Evolutionary conservation across 495 filamentous ascomycete species (phyloP).

Genomic region (Hypoxylon trugodes): DNA sequence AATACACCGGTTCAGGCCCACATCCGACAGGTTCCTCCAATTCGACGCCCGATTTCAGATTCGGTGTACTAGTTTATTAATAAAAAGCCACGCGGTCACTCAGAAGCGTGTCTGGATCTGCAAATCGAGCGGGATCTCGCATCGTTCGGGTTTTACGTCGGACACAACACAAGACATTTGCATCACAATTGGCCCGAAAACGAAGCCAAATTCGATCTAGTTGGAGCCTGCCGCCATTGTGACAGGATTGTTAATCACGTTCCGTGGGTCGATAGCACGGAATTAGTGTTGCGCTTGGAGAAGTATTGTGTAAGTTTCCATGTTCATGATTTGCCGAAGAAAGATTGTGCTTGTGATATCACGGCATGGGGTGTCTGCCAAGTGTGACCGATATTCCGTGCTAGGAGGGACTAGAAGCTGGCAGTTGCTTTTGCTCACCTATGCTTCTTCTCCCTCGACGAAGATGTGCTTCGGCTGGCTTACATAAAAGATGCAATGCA

Average conservation of each 20-base stretch:
- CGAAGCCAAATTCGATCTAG: conserved; percentile 3
- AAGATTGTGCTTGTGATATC: conserved; percentile 11
- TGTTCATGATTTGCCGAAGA: conserved; percentile 21
- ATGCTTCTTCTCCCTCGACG: too few species aligned
- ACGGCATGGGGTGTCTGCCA: conserved; percentile 9
- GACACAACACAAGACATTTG: conserved; percentile 7
- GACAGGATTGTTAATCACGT: conserved; percentile 23
- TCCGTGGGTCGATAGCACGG: conserved; percentile 19
- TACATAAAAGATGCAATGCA: conserved; percentile 10
- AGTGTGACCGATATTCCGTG: conserved; percentile 10
- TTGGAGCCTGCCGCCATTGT: conserved; percentile 10
- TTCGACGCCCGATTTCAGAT: too few species aligned
- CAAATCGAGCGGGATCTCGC: conserved; percentile 34
- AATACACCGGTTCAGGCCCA: too few species aligned
- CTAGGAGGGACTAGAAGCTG: background rate
- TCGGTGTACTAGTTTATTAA: too few species aligned
- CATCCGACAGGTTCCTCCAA: too few species aligned
- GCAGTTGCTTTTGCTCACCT: background rate
- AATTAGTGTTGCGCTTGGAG: conserved; percentile 15
- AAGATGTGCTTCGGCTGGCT: conserved; percentile 5
- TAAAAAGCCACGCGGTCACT: too few species aligned
- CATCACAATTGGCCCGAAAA: conserved; percentile 1
- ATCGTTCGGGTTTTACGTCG: conserved; percentile 21
- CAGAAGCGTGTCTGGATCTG: background rate
- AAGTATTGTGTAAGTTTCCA: conserved; percentile 32